Base-by-base conservation (phyloP, 805 yeast species). In the Torulaspora gathmanii region DNA sequence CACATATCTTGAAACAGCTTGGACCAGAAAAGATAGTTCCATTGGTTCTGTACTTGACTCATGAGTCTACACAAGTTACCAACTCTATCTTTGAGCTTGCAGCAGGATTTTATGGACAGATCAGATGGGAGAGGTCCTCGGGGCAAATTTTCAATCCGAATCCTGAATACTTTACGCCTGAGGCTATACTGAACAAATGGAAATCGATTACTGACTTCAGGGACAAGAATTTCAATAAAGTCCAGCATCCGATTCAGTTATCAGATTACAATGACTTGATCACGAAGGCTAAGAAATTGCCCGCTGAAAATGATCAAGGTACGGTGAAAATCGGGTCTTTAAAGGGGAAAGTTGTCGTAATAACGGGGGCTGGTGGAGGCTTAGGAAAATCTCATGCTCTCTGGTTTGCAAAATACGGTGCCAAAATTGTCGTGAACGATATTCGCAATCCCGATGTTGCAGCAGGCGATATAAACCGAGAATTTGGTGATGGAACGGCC, bases 341-440 rank as follows among this genome's bases (percentile, higher is more conserved):
- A 63, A 80, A 79, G 61, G 89, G 74, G 55, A 86, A 86, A 69
- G 96, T 91, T 45, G 96, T 88, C 28, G 77, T 91, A 47, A 79
- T 91, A 45, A 91, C 98, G 13, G 99, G 99, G 52, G 90, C 96
- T 33, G 97, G 96, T 51, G 82, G 86, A 39, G 99, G 99, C 37
- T 75, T 91, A 56, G 99, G 99, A 51, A 81, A 83, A 63, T 85
- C 89, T 47, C 95, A 91, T 69, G 95, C 98, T 3, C 68, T 79
- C 40, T 75, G 79, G 63, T 83, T 85, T 63, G 97, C 95, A 45
- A 83, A 78, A 65, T 86, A 86, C 57, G 99, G 98, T 50, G 97
- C 97, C 22, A 88, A 83, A 70, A 93, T 91, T 50, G 95, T 93
- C 34, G 93, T 91, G 29, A 91, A 93, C 64, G 98, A 91, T 65